Base-by-base conservation (phyloP, 345 rosid genomes). In the Zanthoxylum bungeanum region DNA sequence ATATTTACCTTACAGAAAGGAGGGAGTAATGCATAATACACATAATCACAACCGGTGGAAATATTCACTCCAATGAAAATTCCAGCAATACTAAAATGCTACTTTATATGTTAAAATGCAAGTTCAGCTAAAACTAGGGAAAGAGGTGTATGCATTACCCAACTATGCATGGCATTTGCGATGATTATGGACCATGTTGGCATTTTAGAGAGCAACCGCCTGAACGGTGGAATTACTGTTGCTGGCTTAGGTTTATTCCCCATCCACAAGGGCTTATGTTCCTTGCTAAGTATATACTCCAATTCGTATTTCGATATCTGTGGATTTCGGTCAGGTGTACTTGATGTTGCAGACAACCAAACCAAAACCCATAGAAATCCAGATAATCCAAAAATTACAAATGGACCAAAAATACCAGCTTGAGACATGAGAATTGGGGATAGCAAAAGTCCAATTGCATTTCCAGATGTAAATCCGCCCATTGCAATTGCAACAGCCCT, bases 91-190 rank as follows among this genome's bases (percentile, higher is more conserved):
- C 4, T 14, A 17, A 17, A 40, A 19, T 9, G 10, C 24, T 30
- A 69, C 49, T 56, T 55, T 17, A 19, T 46, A 25, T 64, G 30
- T 52, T 19, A 53, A 52, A 69, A 55, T 37, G 64, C 6, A 39
- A 7, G 9, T 55, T 24, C 46, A 68, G 28, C 22, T 68, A 72
- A 70, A 19, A 55, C 49, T 24, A 57, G 65, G 42, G 47, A 72
- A 65, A 60, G 55, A 50, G 16, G 42, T 53, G 31, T 39, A 60
- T 25, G 47, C 73, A 73, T 71, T 89, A 94, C 97, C 98, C 98
- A 95, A 82, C 93, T 89, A 73, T 95, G 99, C 97, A 92, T 95
- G 57, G 96, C 80, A 87, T 95, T 95, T 60, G 98, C 99, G 58
- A 91, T 79, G 27, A 95, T 95, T 55, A 95, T 79, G 75, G 97